phyloP scores from a whole-genome alignment of 2,329 filamentous ascomycete species.

The Dothideomycetes sp. region DNA sequence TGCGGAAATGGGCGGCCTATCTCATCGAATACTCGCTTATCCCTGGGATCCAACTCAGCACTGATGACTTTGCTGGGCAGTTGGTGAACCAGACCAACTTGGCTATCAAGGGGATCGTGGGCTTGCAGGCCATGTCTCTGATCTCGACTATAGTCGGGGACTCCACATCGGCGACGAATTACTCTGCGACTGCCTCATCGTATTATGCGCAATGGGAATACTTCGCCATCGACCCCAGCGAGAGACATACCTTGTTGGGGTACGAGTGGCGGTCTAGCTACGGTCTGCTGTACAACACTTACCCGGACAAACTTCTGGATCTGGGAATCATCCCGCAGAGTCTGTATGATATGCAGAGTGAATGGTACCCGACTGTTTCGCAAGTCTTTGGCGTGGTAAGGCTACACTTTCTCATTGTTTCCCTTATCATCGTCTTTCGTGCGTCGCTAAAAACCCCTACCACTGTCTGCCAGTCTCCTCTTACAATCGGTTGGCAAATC shows the following conservation, averaged over 20 bases:
- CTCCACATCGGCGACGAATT: constrained; percentile 10
- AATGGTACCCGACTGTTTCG: constrained; percentile 17
- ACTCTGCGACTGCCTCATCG: constrained; percentile 10
- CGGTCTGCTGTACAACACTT: constrained; percentile 20
- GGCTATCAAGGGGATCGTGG: constrained; percentile 17
- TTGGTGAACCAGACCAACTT: constrained; percentile 16
- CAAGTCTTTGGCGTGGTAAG: constrained; percentile 16
- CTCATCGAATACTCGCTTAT: constrained; percentile 12
- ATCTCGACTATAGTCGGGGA: constrained; percentile 10
- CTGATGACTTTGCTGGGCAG: constrained; percentile 14
- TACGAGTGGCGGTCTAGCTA: constrained; percentile 13
- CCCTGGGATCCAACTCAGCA: constrained; percentile 12
- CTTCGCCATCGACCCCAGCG: constrained; percentile 13
- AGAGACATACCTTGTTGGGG: constrained; percentile 12
- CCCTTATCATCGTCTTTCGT: no score
- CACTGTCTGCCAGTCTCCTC: no score
- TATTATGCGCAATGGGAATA: constrained; percentile 14
- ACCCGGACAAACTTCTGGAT: constrained; percentile 17
- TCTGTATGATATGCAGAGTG: constrained; percentile 19
- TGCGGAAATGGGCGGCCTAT: constrained; percentile 13
- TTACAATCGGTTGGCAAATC: not conserved
- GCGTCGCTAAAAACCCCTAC: no score
- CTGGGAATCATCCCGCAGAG: constrained; percentile 15
- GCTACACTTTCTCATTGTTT: no score
- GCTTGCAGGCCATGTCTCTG: constrained; percentile 14